Conservation (phyloP, 371 early-diverging fungal species). For the Mortierella sp. region DNA sequence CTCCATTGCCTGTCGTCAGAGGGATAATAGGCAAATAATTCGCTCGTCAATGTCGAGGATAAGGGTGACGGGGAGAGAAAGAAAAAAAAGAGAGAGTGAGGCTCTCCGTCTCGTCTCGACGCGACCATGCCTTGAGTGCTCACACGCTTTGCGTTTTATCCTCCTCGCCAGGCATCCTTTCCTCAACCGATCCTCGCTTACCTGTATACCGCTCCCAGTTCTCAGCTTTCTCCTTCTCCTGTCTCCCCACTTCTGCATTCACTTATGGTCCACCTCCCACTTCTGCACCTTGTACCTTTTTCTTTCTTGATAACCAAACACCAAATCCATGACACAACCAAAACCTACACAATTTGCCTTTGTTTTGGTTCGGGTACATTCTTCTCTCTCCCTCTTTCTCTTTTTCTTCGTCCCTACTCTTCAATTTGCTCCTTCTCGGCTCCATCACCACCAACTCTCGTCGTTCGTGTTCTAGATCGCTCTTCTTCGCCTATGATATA, state of each 20-base stretch:
- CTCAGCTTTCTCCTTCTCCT: neutral
- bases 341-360: neutral
- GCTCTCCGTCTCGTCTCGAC: neutral
- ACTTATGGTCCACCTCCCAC: neutral
- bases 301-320: neutral
- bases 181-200: neutral
- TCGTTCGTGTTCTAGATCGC: neutral
- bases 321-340: neutral
- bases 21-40: neutral
- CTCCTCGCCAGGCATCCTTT: neutral
- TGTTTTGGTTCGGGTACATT: neutral
- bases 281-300: neutral
- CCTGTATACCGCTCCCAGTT: neutral
- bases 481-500: neutral
- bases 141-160: neutral
- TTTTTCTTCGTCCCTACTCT: neutral
- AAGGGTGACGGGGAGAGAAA: neutral
- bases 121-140: neutral
- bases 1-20: neutral
- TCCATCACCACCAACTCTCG: neutral
- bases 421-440: neutral
- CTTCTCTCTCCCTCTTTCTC: neutral
- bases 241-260: neutral
- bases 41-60: neutral
- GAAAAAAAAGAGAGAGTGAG: neutral